phyloP scores from a whole-genome alignment of 164 flowering plant genomes.

The Pachysandra terminalis region DNA sequence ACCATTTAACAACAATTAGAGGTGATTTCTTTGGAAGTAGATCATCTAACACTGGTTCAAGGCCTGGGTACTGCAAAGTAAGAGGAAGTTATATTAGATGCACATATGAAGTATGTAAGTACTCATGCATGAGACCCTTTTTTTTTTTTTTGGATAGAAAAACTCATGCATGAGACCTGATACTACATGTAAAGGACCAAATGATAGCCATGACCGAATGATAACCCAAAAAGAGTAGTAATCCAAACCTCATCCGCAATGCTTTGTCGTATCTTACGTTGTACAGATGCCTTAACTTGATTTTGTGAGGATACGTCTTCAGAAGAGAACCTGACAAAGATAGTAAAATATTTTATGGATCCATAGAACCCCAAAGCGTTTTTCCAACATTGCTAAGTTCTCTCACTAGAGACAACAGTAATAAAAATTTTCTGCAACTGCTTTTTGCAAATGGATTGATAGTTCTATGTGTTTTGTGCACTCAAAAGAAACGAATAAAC shows the following conservation, averaged over 20 bases:
- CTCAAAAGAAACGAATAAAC: no score
- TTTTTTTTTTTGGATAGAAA: no score
- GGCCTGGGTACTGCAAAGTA: slow-evolving; percentile 81
- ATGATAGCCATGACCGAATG: background rate
- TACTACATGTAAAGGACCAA: background rate
- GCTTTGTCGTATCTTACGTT: slow-evolving; percentile 88
- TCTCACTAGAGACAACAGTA: background rate
- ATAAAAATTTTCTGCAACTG: background rate
- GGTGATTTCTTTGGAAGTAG: slow-evolving; percentile 96
- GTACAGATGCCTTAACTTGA: slow-evolving; percentile 99
- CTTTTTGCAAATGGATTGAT: background rate
- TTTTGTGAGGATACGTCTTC: slow-evolving; percentile 97
- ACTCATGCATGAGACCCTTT: background rate
- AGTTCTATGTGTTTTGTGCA: no score
- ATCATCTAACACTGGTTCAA: slow-evolving; percentile 90
- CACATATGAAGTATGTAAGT: slow-evolving; percentile 2
- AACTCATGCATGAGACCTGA: background rate
- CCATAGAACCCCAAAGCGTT: no score
- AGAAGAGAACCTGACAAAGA: slow-evolving; percentile 58
- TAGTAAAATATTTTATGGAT: no score
- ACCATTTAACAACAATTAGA: slow-evolving; percentile 94
- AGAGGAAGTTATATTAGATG: slow-evolving; percentile 1
- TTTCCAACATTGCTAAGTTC: background rate
- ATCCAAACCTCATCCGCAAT: slow-evolving; percentile 89
- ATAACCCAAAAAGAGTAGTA: background rate